Evolutionary conservation across 2,329 filamentous ascomycete species (phyloP), one percentile per base, ranked within the genome.

Genomic region (Stagonosporopsis chrysanthemi): DNA sequence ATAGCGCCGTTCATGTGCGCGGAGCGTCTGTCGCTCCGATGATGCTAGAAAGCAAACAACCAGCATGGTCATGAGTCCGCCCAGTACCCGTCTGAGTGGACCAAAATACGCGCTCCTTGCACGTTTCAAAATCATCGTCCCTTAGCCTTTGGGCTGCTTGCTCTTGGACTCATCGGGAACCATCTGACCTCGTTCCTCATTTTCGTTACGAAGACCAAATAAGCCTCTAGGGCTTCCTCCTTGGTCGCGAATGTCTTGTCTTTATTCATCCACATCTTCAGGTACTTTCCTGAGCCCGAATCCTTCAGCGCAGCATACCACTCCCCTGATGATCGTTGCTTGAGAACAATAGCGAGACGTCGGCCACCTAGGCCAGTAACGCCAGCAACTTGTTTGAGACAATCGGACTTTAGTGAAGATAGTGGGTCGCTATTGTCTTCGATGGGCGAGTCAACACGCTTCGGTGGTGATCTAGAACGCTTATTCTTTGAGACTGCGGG

Each of bases 231-330:
- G 14, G 68, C 68, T 33, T 69, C 65, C 14, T 62, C 57, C 45
- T 69, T 63, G 6, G 61, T 65, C 5, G 38, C 42, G 36, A 55
- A 68, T 14, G 66, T 69, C 56, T 67, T 69, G 29, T 65, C 62
- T 14, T 61, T 61, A 23, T 71, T 68, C 66, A 65, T 71, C 68
- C 68, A 71, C 67, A 70, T 69, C 51, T 69, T 70, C 29, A 71
- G 51, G 35, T 71, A 71, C 49, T 70, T 71, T 43, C 69, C 68
- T 8, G 62, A 60, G n/a, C 56, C 54, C 15, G 55, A 26, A 19
- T 71, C 68, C 38, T 71, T 71, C 8, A 71, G 54, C 2, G 68
- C 68, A 0, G 63, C 68, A 46, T 71, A 71, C 66, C 67, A 71
- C 11, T 56, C 59, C 15, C 63, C 63, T 1, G 65, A 69, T 2